Conservation (phyloP, 1,284 basidiomycete genomes). For the Heterobasidion annosum region DNA sequence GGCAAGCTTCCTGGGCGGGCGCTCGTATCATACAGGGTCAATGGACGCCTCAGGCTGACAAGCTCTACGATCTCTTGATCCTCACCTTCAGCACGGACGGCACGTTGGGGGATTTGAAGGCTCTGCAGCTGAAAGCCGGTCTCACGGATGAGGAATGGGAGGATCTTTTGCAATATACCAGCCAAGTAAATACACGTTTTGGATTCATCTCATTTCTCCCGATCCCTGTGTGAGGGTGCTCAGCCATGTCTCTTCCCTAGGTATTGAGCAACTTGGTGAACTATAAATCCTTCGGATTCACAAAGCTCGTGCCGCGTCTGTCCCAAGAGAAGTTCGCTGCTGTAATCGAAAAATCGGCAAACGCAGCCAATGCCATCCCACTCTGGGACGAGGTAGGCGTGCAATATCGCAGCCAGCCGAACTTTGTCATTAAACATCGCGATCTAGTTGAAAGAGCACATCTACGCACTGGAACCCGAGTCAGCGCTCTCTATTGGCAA, state of each 20-base stretch:
- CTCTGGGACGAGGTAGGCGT: conserved; percentile 54
- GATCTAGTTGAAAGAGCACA: conserved; percentile 56
- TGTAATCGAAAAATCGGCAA: conserved; percentile 42
- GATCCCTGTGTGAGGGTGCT: background rate
- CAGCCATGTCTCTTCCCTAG: conserved; percentile 23
- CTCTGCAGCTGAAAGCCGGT: conserved; percentile 43
- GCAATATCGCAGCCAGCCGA: background rate
- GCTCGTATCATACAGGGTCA: conserved; percentile 76
- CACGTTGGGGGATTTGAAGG: conserved; percentile 45
- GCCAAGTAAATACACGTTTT: conserved; percentile 38
- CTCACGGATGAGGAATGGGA: conserved; percentile 57
- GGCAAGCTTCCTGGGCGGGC: conserved; percentile 71
- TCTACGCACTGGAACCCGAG: conserved; percentile 61
- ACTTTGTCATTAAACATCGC: too few relatives aligned
- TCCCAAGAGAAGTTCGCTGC: conserved; percentile 49
- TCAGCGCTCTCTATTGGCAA: conserved; percentile 69
- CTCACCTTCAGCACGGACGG: conserved; percentile 54
- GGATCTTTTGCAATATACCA: conserved; percentile 59
- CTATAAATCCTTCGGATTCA: conserved; percentile 75
- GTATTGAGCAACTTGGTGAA: conserved; percentile 72
- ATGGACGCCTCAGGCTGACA: conserved; percentile 57
- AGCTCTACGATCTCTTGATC: conserved; percentile 64
- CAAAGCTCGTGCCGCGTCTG: conserved; percentile 73
- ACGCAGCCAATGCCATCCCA: conserved; percentile 40
- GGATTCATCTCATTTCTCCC: conserved; percentile 6